Evolutionary conservation across 2,329 filamentous ascomycete species (phyloP), one percentile per base, ranked within the genome.

Genomic region (Didymella pomorum): DNA sequence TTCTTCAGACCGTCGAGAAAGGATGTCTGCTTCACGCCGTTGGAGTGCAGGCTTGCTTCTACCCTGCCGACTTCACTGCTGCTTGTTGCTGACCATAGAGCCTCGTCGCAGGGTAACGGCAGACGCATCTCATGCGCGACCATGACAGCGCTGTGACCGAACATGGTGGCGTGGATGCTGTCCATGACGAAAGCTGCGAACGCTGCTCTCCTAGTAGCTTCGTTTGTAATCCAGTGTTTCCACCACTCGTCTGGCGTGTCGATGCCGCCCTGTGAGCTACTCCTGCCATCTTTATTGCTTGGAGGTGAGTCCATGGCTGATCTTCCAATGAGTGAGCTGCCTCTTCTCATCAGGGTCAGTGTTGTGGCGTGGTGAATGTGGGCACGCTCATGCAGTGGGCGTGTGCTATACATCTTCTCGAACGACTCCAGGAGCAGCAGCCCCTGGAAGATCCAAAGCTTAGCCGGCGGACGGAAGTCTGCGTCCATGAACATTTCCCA

Each of bases 351-450:
- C 58, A 98, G 81, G 0, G 93, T 97, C 63, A 99, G 87, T 0
- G 93, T 97, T 0, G 94, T 97, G 14, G 94, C 94, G 73, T 99
- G 95, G 71, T 98, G 94, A 44, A 98, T 97, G 69, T 98, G 94
- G 1, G 94, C 94, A 65, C 95, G 86, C 78, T 99, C 95, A 76
- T 99, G 95, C 29, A 98, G 81, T 58, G 92, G 89, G 63, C 93
- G 86, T 0, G 94, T 97, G 37, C 93, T 95, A 76, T 94, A 98
- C 90, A 97, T 95, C 82, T 99, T 99, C 79, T 99, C 95, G 70
- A 96, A 98, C 0, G 97, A 81, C 75, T 99, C 95, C 12, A 98
- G 83, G 5, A 98, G 83, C 4, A 98, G 82, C 50, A 98, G 80
- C 1, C 94, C 89, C 75, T 98, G 95, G 79, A 98, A 98, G 0